phyloP scores from a whole-genome alignment of 768 basidiomycete genomes.

The Boletus sp. region DNA sequence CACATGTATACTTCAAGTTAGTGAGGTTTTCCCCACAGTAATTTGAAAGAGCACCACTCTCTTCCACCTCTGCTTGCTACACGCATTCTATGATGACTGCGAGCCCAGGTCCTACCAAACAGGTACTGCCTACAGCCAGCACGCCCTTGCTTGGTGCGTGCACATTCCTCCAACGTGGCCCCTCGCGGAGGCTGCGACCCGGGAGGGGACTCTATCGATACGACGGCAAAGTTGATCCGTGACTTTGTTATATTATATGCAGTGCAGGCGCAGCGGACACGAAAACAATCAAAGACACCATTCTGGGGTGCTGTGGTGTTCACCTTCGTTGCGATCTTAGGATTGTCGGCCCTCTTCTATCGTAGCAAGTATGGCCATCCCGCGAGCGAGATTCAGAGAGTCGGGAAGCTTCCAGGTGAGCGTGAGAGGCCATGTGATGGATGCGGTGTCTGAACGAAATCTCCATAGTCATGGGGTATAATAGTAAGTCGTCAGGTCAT shows the following conservation, averaged over 20 bases:
- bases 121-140: neutral
- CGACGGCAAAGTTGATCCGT: neutral
- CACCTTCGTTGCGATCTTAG: slow-evolving; percentile 19
- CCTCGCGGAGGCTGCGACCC: neutral
- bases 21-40: slow-evolving; percentile 3
- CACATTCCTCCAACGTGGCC: neutral
- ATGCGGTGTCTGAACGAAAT: slow-evolving; percentile 1
- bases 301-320: slow-evolving; percentile 14
- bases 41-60: neutral
- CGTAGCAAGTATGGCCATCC: slow-evolving; percentile 1
- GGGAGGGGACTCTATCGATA: neutral
- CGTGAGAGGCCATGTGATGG: neutral
- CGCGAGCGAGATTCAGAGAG: slow-evolving; percentile 12
- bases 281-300: neutral
- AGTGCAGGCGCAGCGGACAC: slow-evolving; percentile 1
- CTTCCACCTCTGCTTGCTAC: neutral
- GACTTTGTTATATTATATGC: neutral
- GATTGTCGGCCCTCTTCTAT: slow-evolving; percentile 14
- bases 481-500: slow-evolving; percentile 41
- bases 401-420: slow-evolving; percentile 38
- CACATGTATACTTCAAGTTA: too few species aligned
- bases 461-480: slow-evolving; percentile 55
- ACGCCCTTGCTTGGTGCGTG: slow-evolving; percentile 23
- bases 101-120: neutral
- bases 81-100: slow-evolving; percentile 9